Base-by-base conservation (phyloP, 139 green algal genomes). In the Chlamydomonas sp. region DNA sequence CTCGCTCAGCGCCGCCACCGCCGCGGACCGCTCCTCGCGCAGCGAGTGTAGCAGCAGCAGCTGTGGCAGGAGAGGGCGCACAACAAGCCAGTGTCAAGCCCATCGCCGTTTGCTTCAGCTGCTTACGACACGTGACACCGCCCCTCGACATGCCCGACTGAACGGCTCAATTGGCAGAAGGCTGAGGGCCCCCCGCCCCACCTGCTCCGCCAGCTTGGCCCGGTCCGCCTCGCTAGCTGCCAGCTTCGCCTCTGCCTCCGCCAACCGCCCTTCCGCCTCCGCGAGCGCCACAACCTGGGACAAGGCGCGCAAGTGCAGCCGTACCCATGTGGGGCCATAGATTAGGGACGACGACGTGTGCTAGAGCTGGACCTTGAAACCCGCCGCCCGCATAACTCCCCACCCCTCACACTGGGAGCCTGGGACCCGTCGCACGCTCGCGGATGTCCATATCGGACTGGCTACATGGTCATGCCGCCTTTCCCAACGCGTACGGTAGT, bases 21-120 rank as follows among this genome's bases (percentile, higher is more conserved):
- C 75, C 10, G 75, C 63, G 3, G 84, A 75, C 4, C 75, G 62
- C 75, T 88, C 84, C 63, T 82, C 84, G 3, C 84, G 75, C 57
- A 88, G 84, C 84, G 74, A 63, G 57, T 88, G 84, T 7, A 88
- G 84, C 84, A 57, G 18, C 8, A 88, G 63, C 84, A 88, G 63
- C 84, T 88, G 84, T 17, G 63, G 10, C 66, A 71, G 66, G 66
- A 71, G 66, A 14, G 66, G 66, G 66, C 66, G 66, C 66, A 14
- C 12, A 71, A 14, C 10, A 10, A 71, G 9, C 10, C 12, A 14
- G 66, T 71, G 66, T 71, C 12, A 71, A 14, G 66, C 66, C 10
- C 66, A 71, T 14, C 10, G 66, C 12, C 69, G 20, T 18, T 5
- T 31, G 14, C 12, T 7, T 76, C 7, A n/a, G 69, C 10, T n/a